Evolutionary conservation across 768 basidiomycete species (phyloP).

Genomic region (Favolaschia claudopus): DNA sequence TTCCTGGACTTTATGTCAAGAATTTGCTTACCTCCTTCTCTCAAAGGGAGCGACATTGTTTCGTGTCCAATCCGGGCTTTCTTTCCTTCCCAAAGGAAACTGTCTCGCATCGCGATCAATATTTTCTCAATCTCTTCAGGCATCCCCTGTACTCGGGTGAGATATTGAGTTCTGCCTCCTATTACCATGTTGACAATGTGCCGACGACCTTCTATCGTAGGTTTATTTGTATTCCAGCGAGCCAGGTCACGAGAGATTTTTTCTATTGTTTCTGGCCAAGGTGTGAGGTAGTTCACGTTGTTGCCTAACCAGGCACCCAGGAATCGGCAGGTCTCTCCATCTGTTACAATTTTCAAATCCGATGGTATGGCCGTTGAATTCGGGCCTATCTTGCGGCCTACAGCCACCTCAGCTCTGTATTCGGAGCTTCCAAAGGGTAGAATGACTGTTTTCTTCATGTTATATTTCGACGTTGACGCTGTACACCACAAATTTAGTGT

Average conservation of each 20-base stretch:
- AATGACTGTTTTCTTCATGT: conserved; percentile 30
- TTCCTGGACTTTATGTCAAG: not conserved
- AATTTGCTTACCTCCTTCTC: not conserved
- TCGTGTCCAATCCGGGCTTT: not conserved
- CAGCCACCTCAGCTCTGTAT: not conserved
- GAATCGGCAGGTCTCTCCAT: not conserved
- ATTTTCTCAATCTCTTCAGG: conserved; percentile 13
- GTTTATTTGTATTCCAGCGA: not conserved
- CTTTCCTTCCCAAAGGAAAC: conserved; percentile 7
- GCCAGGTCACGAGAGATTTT: not conserved
- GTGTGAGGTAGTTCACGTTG: not conserved
- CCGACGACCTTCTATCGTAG: conserved; percentile 14
- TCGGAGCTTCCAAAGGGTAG: not conserved
- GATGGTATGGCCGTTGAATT: not conserved
- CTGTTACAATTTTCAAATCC: not conserved
- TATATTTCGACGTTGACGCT: conserved; percentile 24
- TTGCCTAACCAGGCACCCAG: not conserved
- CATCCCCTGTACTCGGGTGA: conserved; percentile 34
- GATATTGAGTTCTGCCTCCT: conserved; percentile 32
- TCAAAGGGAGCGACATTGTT: not conserved
- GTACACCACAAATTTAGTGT: conserved; percentile 17
- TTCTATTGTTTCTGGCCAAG: not conserved
- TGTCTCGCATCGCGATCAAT: not conserved
- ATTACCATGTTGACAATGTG: conserved; percentile 26
- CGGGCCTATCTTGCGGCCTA: not conserved